Evolutionary conservation across 1,284 basidiomycete species (phyloP).

Genomic region (Naganishia sp.): DNA sequence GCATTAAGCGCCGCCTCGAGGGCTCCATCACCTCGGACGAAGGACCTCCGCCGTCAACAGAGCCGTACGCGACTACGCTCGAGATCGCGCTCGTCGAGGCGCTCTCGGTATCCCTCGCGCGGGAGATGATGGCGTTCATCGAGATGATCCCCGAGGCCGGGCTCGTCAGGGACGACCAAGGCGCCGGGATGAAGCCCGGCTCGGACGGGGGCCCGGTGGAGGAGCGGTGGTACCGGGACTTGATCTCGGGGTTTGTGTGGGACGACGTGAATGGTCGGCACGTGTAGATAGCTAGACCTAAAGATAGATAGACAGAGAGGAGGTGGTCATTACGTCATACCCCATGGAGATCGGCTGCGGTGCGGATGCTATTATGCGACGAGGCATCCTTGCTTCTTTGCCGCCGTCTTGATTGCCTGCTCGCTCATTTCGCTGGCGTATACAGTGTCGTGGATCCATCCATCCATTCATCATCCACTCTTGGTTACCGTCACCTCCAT

Average conservation of each 20-base stretch:
- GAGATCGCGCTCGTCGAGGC: conserved; percentile 69
- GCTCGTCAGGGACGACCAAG: conserved; percentile 72
- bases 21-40: neutral
- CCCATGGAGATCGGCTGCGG: neutral
- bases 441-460: no score
- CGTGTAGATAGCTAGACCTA: neutral
- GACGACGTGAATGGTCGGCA: neutral
- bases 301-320: neutral
- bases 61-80: conserved; percentile 44
- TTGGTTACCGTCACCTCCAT: no score
- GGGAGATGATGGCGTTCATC: conserved; percentile 71
- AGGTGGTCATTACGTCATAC: neutral
- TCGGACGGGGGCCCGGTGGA: conserved; percentile 9
- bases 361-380: neutral
- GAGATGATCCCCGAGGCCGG: conserved; percentile 58
- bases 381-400: neutral
- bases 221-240: conserved; percentile 68
- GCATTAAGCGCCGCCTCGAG: conserved; percentile 59
- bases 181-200: conserved; percentile 54
- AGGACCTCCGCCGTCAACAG: neutral
- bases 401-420: no score
- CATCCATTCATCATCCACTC: no score
- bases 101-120: conserved; percentile 68
- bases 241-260: conserved; percentile 57
- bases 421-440: no score